These are phyloP conservation scores for Boletales sp. DNA, from an alignment of 768 basidiomycete species.

Conservation along the genomic window DNA sequence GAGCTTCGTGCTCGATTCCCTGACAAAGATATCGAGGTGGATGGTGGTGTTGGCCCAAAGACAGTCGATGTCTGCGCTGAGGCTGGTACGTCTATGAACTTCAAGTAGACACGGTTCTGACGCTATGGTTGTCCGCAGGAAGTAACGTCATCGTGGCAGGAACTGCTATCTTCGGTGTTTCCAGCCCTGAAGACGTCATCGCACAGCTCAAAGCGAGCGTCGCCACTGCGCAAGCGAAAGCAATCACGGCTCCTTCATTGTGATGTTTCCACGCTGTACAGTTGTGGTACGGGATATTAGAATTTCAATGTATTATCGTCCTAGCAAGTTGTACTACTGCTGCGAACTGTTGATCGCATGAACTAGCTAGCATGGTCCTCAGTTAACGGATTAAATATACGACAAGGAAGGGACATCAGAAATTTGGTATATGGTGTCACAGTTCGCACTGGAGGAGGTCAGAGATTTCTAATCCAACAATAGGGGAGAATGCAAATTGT, in stretches of 20 bases:
- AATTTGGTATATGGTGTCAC: constrained; percentile 28
- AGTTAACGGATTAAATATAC: constrained; percentile 18
- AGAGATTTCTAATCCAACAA: constrained; percentile 31
- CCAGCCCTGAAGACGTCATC: constrained; percentile 79
- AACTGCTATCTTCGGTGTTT: constrained; percentile 86
- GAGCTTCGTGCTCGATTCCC: constrained; percentile 91
- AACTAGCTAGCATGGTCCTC: constrained; percentile 18
- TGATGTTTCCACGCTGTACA: background rate
- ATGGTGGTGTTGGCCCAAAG: constrained; percentile 93
- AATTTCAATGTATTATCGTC: constrained; percentile 24
- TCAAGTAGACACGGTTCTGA: background rate
- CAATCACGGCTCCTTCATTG: constrained; percentile 15
- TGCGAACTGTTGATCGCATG: constrained; percentile 2
- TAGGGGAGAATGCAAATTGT: constrained; percentile 24
- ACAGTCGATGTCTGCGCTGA: constrained; percentile 86
- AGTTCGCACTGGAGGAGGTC: constrained; percentile 23
- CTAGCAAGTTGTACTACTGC: constrained; percentile 3
- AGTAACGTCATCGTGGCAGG: constrained; percentile 99
- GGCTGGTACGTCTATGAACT: constrained; percentile 55
- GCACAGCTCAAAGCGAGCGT: constrained; percentile 64
- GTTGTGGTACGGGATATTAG: constrained; percentile 18
- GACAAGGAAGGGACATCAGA: constrained; percentile 27
- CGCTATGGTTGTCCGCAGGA: constrained; percentile 43
- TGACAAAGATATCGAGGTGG: constrained; percentile 94
- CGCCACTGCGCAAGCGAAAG: constrained; percentile 58